Evolutionary conservation across 768 basidiomycete species (phyloP).

Genomic region (Leccinum uliginosum): DNA sequence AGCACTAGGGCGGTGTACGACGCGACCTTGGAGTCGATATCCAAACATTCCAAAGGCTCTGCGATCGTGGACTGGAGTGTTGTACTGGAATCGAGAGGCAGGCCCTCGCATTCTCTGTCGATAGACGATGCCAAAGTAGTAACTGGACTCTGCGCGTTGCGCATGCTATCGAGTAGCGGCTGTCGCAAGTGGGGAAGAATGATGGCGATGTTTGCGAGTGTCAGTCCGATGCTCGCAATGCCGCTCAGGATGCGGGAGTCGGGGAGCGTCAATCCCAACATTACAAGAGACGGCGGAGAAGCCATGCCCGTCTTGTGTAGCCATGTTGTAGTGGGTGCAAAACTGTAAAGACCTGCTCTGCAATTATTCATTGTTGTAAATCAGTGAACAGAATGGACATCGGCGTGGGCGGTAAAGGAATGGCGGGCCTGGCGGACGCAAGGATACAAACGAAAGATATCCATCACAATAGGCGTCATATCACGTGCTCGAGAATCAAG

Average conservation of each 20-base stretch:
- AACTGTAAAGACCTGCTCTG: conserved; percentile 28
- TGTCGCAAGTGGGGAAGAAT: conserved; percentile 24
- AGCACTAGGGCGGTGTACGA: background rate
- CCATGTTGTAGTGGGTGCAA: conserved; percentile 18
- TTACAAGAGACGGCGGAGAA: conserved; percentile 23
- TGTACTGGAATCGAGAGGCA: background rate
- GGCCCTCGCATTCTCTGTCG: background rate
- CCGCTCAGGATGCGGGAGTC: conserved; percentile 25
- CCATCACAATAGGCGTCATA: conserved; percentile 5
- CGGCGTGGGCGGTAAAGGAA: background rate
- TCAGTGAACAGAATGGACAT: conserved; percentile 3
- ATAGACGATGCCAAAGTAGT: background rate
- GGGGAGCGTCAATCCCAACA: conserved; percentile 22
- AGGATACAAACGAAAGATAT: background rate
- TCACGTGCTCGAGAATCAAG: conserved; percentile 26
- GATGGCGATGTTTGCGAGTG: conserved; percentile 21
- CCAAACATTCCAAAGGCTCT: background rate
- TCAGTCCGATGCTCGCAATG: conserved; percentile 24
- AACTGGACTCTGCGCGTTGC: background rate
- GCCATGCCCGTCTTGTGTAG: conserved; percentile 19
- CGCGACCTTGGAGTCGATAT: background rate
- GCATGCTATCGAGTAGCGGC: conserved; percentile 13
- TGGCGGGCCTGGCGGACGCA: background rate
- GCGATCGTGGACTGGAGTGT: background rate
- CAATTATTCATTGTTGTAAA: conserved; percentile 18